Evolutionary conservation across 441 rosid genomes (phyloP), one percentile per base, ranked within the genome.

Genomic region (Populus trichocarpa): DNA sequence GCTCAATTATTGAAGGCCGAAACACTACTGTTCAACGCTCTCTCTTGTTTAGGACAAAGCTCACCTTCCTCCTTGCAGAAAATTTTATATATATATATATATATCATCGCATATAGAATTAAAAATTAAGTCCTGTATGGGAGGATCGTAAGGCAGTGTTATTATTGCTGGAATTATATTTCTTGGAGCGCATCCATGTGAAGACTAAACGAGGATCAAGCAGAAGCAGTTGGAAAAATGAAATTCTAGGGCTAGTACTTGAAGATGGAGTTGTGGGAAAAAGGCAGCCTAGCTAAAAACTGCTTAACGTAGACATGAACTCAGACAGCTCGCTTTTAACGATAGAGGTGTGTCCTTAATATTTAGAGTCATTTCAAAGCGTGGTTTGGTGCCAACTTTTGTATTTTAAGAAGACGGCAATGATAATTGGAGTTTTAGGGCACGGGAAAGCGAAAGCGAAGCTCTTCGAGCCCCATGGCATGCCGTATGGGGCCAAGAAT

Each of bases 401-500:
- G 74, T 14, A 50, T 64, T 63, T 36, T 65, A 69, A 35, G 59
- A 66, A 30, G 30, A 38, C 26, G 0, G 30, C 46, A 67, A 57
- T 30, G 9, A 28, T 12, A 30, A 5, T 28, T 69, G 42, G 26
- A 67, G 28, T 3, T 6, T 38, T 69, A 69, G 71, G 80, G 81
- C 87, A 84, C 87, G 80, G 76, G 84, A 80, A 80, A 71, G 77
- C 11, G 73, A 74, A 80, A 77, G 35, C 57, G 32, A 73, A 68
- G 70, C 67, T 46, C 40, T 65, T 9, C 14, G 63, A 25, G 83
- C 0, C 79, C 78, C 35, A 57, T 42, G 67, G 80, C 73, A 38
- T 57, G 64, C 70, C 10, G 75, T 26, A 38, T 42, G 75, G 75
- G 79, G 77, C 83, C 75, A 73, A 74, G 76, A 77, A 75, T 82